phyloP scores from a whole-genome alignment of 225 moss, liverwort and hornwort genomes.

The Pleurozium schreberi region DNA sequence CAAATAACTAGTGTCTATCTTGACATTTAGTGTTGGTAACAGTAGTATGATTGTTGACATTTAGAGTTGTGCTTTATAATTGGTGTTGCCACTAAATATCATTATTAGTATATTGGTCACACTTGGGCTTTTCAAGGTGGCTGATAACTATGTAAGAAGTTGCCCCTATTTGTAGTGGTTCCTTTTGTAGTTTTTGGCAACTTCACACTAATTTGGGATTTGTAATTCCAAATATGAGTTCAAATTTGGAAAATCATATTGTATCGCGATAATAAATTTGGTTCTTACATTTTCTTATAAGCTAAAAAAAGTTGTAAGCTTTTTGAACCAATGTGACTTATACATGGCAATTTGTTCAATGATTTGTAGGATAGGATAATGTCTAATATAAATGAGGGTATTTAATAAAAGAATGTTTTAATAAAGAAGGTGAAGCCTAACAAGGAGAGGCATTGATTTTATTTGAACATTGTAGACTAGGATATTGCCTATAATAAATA shows the following conservation, averaged over 20 bases:
- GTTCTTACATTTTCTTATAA: background rate
- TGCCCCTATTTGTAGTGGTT: background rate
- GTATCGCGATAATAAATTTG: background rate
- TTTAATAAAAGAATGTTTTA: background rate
- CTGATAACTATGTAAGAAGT: background rate
- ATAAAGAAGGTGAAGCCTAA: background rate
- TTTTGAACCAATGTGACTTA: background rate
- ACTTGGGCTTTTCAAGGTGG: background rate
- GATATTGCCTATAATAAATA: background rate
- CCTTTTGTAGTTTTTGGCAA: background rate
- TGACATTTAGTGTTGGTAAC: no score
- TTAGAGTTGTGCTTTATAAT: no score
- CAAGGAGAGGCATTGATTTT: background rate
- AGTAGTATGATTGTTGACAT: no score
- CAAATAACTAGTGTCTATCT: no score
- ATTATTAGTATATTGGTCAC: no score
- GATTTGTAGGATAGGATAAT: no score
- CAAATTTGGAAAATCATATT: background rate
- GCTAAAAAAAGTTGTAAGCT: background rate
- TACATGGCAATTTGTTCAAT: rapidly evolving
- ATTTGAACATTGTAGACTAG: rapidly evolving
- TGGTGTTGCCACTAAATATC: no score
- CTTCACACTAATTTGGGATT: background rate
- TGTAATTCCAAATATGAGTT: no score
- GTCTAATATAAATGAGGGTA: rapidly evolving